Percentiles rank a stretch among this genome's conserved stretches.
Conservation (phyloP, 2,329 filamentous ascomycete genomes). For the Colletotrichum gigasporum region DNA sequence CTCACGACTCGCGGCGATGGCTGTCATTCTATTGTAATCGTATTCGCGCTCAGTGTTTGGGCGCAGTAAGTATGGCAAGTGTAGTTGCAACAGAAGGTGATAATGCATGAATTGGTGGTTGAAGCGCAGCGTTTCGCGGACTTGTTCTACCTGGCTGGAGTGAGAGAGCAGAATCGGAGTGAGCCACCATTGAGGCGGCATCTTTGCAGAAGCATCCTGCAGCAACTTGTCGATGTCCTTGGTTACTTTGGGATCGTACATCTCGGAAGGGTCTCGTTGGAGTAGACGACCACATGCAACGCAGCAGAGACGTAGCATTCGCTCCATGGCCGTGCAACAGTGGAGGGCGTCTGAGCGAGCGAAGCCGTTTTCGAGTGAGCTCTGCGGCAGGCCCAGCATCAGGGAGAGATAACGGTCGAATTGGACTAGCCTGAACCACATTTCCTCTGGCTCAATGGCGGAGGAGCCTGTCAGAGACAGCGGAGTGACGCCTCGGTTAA, state of each 20-base stretch:
- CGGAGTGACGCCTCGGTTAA: constrained; percentile 35
- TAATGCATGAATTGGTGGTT: constrained; percentile 49
- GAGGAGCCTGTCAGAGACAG: neutral
- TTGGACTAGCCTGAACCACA: constrained; percentile 50
- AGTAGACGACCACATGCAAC: constrained; percentile 46
- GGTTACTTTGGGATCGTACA: constrained; percentile 36
- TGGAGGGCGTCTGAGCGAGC: constrained; percentile 18
- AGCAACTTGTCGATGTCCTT: constrained; percentile 45
- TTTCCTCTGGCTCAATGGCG: constrained; percentile 10
- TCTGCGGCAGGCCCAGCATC: constrained; percentile 50
- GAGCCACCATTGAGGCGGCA: constrained; percentile 49
- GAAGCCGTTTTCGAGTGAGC: constrained; percentile 33
- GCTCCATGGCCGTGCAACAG: constrained; percentile 42
- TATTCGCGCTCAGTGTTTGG: neutral
- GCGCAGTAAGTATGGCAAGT: constrained; percentile 49
- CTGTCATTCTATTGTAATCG: constrained; percentile 39
- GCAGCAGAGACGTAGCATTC: constrained; percentile 37
- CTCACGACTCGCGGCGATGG: constrained; percentile 49
- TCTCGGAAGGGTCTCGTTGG: constrained; percentile 43
- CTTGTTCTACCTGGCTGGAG: constrained; percentile 12
- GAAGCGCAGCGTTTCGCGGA: constrained; percentile 36
- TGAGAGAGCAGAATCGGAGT: constrained; percentile 36
- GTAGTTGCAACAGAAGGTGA: constrained; percentile 48
- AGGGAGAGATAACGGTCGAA: constrained; percentile 49
- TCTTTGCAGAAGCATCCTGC: constrained; percentile 38